Evolutionary conservation across 441 rosid species (phyloP), one percentile per base, ranked within the genome.

Genomic region (Euphorbia celastroides): DNA sequence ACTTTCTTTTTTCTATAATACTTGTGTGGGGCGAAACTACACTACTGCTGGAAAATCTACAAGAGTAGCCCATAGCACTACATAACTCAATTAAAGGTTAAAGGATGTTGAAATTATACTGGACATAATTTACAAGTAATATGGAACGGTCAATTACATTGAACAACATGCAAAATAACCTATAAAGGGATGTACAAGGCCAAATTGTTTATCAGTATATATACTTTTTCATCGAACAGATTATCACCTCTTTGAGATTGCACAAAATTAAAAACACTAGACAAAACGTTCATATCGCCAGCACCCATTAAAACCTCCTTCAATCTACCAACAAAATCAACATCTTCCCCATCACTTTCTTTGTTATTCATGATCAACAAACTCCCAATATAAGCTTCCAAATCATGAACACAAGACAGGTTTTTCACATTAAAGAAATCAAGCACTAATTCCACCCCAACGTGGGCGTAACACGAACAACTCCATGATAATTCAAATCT

Each of bases 351-450:
- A n/a, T n/a, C n/a, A n/a, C n/a, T n/a, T 46, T 64, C 71, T 12
- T 16, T 13, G 0, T 44, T 44, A 60, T 80, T 87, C 25, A n/a
- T n/a, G n/a, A 86, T 76, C 19, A 86, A 65, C 25, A 66, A 41
- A 27, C 70, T 66, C 78, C 55, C 74, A 64, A 93, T 81, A 44
- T 93, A 93, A 64, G 88, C 79, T 36, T 88, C 92, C 36, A 93
- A 75, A 57, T 93, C 98, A 77, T 93, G 98, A 68, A 89, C 98
- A 60, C 89, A 84, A 1, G 93, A 81, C 58, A 92, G 96, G 66
- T 90, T 85, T 70, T 89, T 86, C 72, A 90, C 72, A 57, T 88
- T 86, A 79, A 90, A 89, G 82, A 89, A 93, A 59, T 90, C 93
- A 0, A 93, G 83, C 0, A 77, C 80, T 30, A 93, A 62, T 66